Evolutionary conservation across 495 filamentous ascomycete species (phyloP).

Genomic region (Podospora didyma): DNA sequence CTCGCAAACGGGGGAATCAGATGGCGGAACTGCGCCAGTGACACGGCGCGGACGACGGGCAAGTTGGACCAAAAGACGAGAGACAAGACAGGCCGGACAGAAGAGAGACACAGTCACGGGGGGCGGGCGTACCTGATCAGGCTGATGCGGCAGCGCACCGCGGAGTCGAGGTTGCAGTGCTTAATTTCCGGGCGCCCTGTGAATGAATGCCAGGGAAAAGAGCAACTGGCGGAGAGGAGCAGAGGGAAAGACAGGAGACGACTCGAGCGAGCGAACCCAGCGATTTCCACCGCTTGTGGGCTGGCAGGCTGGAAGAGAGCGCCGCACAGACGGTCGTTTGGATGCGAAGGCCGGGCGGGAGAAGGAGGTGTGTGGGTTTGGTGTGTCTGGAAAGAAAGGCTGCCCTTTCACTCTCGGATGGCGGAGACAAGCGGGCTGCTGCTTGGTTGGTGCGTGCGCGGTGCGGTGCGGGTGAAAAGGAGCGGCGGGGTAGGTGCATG

Average conservation of each 20-base stretch:
- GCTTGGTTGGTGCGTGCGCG: too few relatives aligned
- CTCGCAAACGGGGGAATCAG: neutral
- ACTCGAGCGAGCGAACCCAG: neutral
- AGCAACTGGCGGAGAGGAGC: neutral
- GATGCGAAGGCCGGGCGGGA: neutral
- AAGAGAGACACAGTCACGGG: neutral
- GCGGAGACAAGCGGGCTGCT: constrained; percentile 10
- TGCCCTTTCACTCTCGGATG: neutral
- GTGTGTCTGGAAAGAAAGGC: constrained; percentile 2
- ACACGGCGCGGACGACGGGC: neutral
- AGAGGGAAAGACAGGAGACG: constrained; percentile 3
- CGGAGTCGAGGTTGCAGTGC: constrained; percentile 23
- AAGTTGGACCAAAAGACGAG: neutral
- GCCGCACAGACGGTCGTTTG: constrained; percentile 10
- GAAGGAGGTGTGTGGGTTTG: neutral
- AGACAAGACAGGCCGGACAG: too few relatives aligned
- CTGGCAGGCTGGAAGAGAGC: neutral
- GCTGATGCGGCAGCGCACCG: constrained; percentile 2
- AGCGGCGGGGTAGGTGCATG: neutral
- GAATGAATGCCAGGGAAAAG: neutral
- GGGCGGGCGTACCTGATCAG: constrained; percentile 15
- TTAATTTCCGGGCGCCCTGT: constrained; percentile 26
- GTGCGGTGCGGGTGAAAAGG: constrained; percentile 3
- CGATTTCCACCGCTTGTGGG: neutral
- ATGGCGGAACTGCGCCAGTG: neutral